Evolutionary conservation across 2,329 filamentous ascomycete genomes (phyloP), one percentile per base, ranked within the genome.

Genomic region (Stachybotrys echinatus): DNA sequence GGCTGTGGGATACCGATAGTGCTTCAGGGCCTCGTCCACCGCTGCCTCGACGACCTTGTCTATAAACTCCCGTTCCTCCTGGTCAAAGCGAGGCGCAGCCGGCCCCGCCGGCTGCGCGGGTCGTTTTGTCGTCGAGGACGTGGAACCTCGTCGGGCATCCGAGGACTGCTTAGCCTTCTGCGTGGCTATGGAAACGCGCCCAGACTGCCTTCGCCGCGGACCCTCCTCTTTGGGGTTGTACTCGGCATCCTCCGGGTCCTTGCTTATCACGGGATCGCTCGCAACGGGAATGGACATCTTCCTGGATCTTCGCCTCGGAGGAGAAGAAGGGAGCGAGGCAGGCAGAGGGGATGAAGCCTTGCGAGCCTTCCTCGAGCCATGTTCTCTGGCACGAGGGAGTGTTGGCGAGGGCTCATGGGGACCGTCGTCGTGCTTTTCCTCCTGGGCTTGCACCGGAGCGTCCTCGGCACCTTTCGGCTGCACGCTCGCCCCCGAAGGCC

Each of bases 1-100:
- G 2, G 82, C 83, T 8, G 81, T 85, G 48, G 80, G 79, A 61
- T 81, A 84, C 51, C 79, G 77, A 53, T 73, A 72, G 59, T 79
- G 74, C 52, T 72, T 68, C 45, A 85, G 64, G 5, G 81, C 81
- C 58, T 82, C 74, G 10, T 81, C 74, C 23, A 84, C 78, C n/a
- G 80, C 80, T 27, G 66, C 60, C 61, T 82, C 77, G 38, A 85
- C 71, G 23, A 82, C 75, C 58, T 69, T 75, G 57, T 77, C 78
- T 22, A 73, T 70, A 31, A 73, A 61, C 38, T 75, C 74, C 53
- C 70, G 74, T 54, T 74, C 70, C 37, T 64, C 58, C 2, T 60
- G 55, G 23, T 65, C 62, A 34, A 52, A 45, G 17, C 47, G 52
- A 40, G 39, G 23, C 37, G 8, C 23, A 46, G 42, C 58, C 47